Conservation (phyloP, 1,139 yeast species). For the Taphrina communis region DNA sequence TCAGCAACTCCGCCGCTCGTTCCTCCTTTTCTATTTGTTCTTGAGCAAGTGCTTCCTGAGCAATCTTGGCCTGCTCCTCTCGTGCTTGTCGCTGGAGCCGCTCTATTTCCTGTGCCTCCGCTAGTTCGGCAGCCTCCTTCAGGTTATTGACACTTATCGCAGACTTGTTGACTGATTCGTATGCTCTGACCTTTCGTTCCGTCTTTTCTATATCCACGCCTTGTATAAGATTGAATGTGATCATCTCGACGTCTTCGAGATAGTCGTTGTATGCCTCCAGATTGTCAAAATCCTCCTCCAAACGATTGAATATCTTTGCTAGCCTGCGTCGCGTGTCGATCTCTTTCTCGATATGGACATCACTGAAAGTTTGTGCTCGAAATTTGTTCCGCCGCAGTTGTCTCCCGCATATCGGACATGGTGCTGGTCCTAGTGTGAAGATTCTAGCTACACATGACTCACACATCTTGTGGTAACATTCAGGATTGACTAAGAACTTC, state of each 20-base stretch:
- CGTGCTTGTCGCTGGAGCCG: conserved; percentile 69
- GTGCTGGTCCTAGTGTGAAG: conserved; percentile 92
- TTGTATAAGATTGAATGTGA: conserved; percentile 75
- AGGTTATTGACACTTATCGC: conserved; percentile 77
- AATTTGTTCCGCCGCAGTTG: conserved; percentile 85
- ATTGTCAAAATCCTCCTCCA: conserved; percentile 71
- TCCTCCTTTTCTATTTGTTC: conserved; percentile 53
- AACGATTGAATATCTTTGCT: conserved; percentile 77
- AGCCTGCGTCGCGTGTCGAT: conserved; percentile 87
- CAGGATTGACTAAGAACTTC: conserved; percentile 90
- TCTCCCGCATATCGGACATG: conserved; percentile 89
- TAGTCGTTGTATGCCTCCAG: conserved; percentile 72
- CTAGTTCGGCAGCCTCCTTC: conserved; percentile 69
- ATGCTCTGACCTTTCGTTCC: conserved; percentile 68
- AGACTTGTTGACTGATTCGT: conserved; percentile 77
- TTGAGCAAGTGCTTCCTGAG: conserved; percentile 52
- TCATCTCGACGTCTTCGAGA: conserved; percentile 80
- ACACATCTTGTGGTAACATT: conserved; percentile 97
- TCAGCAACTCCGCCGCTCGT: conserved; percentile 71
- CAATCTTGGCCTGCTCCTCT: conserved; percentile 52
- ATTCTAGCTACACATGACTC: conserved; percentile 74
- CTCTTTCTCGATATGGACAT: conserved; percentile 84
- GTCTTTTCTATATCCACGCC: conserved; percentile 74
- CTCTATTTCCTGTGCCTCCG: conserved; percentile 67
- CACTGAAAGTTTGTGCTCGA: conserved; percentile 91